These are phyloP conservation scores for Pseudodiploospora longispora DNA, from an alignment of 2,329 filamentous ascomycete genomes.

Conservation along the genomic window DNA sequence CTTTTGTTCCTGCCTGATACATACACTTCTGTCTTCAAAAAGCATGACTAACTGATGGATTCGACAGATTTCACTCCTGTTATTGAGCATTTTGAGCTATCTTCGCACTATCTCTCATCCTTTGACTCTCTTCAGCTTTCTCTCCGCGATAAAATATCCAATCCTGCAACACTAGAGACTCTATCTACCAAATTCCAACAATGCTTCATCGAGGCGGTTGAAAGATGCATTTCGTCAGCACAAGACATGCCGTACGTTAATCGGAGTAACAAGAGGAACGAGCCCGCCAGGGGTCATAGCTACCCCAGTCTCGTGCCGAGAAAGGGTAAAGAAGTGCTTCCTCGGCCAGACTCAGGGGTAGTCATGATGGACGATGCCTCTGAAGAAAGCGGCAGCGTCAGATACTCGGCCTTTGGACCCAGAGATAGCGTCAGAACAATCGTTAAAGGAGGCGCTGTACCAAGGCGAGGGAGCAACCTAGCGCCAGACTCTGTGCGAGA, in stretches of 20 bases:
- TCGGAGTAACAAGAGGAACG: conserved; percentile 32
- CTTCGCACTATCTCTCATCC: conserved; percentile 23
- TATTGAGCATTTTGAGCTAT: conserved; percentile 34
- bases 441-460: conserved; percentile 10
- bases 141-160: conserved; percentile 29
- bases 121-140: conserved; percentile 25
- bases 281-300: conserved; percentile 15
- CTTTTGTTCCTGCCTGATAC: too few species aligned
- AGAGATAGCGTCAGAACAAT: conserved; percentile 25
- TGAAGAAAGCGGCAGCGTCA: conserved; percentile 27
- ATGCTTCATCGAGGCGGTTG: conserved; percentile 31
- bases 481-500: conserved; percentile 16
- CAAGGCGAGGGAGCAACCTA: conserved; percentile 16
- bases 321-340: conserved; percentile 17
- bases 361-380: conserved; percentile 29
- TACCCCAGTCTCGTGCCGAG: conserved; percentile 14
- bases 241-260: conserved; percentile 32
- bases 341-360: conserved; percentile 30
- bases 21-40: too few species aligned
- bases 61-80: conserved; percentile 30
- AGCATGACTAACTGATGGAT: too few species aligned
- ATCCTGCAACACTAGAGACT: conserved; percentile 29
- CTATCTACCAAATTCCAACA: conserved; percentile 31
- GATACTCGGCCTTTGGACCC: conserved; percentile 13
- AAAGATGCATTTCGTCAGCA: conserved; percentile 26